These are phyloP conservation scores for Solanum arcanum DNA, from an alignment of 257 asterid genomes.

Conservation along the genomic window DNA sequence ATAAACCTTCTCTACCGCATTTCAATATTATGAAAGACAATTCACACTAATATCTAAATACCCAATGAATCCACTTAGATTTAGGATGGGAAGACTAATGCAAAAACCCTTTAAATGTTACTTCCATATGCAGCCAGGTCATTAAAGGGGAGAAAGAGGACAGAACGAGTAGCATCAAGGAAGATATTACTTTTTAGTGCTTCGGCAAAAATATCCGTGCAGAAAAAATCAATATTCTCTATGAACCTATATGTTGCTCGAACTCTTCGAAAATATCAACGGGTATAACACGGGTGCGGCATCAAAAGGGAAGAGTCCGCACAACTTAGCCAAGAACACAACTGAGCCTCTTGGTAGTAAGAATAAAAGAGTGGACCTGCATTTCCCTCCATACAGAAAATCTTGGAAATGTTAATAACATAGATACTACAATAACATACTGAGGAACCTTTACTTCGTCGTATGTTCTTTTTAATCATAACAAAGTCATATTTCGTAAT, in stretches of 20 bases:
- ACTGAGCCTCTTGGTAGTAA: not conserved
- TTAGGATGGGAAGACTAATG: not conserved
- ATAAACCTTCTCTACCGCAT: not conserved
- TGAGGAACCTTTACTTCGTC: not conserved
- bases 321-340: not conserved
- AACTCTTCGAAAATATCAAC: too few relatives aligned
- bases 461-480: not conserved
- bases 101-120: not conserved
- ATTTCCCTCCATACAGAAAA: not conserved
- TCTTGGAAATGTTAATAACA: not conserved
- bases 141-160: not conserved
- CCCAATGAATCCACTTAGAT: not conserved
- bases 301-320: too few relatives aligned
- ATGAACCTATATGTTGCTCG: too few relatives aligned
- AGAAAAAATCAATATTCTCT: not conserved
- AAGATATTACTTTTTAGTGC: not conserved
- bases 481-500: not conserved
- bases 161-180: not conserved
- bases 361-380: not conserved
- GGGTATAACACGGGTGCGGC: too few relatives aligned
- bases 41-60: not conserved
- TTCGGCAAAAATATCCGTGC: not conserved
- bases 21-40: not conserved
- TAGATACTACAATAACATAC: not conserved
- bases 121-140: not conserved